phyloP scores from a whole-genome alignment of 768 basidiomycete species.

The Podaxis sp. region DNA sequence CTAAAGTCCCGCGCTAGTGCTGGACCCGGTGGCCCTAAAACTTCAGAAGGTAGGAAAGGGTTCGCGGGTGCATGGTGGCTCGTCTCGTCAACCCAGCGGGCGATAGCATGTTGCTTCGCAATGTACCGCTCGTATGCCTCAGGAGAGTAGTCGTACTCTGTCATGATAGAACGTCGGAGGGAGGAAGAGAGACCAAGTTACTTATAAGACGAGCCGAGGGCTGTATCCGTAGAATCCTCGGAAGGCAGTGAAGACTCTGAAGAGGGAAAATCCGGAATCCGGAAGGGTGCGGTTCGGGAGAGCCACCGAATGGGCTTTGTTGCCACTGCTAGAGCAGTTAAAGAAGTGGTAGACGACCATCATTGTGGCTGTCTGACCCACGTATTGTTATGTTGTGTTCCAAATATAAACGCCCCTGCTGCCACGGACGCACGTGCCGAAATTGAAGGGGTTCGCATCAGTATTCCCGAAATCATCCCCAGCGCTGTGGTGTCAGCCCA shows the following conservation, averaged over 20 bases:
- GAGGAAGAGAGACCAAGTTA: not conserved
- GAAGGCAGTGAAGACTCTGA: not conserved
- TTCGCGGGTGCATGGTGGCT: constrained; percentile 11
- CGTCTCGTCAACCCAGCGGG: constrained; percentile 18
- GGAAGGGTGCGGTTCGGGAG: not conserved
- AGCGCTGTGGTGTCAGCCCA: not conserved
- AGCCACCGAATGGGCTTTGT: not conserved
- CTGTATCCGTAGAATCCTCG: not conserved
- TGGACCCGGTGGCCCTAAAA: not conserved
- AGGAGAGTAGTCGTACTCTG: constrained; percentile 21
- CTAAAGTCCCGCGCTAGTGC: not conserved
- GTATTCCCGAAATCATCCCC: not conserved
- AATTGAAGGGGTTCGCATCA: not conserved
- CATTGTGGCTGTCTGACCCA: not conserved
- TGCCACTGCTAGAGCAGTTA: not conserved
- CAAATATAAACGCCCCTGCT: not conserved
- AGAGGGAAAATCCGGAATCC: not conserved
- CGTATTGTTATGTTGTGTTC: not conserved
- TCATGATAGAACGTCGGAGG: constrained; percentile 12
- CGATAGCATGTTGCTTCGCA: constrained; percentile 15
- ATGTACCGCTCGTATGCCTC: constrained; percentile 18
- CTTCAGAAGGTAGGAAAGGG: constrained; percentile 3
- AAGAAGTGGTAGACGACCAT: not conserved
- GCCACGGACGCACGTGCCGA: not conserved
- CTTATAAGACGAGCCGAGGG: not conserved